Conservation (phyloP, 805 yeast genomes). For the Metschnikowia colocasiae region DNA sequence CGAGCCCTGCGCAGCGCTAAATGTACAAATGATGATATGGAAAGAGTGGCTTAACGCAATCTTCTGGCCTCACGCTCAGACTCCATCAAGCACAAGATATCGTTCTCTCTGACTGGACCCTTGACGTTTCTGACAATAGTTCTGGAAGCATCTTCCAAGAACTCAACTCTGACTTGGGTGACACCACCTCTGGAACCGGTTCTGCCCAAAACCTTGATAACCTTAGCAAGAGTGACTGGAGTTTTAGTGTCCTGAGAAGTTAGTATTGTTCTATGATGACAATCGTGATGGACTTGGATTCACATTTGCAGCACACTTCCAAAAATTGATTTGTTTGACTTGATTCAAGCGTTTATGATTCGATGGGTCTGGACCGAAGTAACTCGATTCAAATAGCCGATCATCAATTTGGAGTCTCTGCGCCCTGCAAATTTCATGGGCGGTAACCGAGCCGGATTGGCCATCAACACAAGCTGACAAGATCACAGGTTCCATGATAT, state of each 20-base stretch:
- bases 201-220: conserved; percentile 98
- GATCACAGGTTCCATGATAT: too few relatives aligned
- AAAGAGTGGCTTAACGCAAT: conserved; percentile 56
- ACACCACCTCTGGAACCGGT: conserved; percentile 99
- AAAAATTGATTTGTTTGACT: too few relatives aligned
- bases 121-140: conserved; percentile 96
- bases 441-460: too few relatives aligned
- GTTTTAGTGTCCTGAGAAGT: conserved; percentile 54
- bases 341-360: too few relatives aligned
- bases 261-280: conserved; percentile 12
- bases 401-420: too few relatives aligned
- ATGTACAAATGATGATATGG: conserved; percentile 16
- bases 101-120: conserved; percentile 97
- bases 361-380: too few relatives aligned
- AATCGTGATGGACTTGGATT: too few relatives aligned
- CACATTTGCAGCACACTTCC: too few relatives aligned
- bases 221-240: conserved; percentile 99
- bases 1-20: conserved; percentile 8
- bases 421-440: too few relatives aligned
- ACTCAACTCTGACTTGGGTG: conserved; percentile 97
- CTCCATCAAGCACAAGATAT: conserved; percentile 98
- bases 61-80: conserved; percentile 99
- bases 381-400: too few relatives aligned
- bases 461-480: too few relatives aligned
- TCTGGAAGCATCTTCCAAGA: conserved; percentile 92